Percentiles rank a stretch among this genome's conserved stretches.
Conservation (phyloP, 345 rosid genomes). For the Jatropha curcas region DNA sequence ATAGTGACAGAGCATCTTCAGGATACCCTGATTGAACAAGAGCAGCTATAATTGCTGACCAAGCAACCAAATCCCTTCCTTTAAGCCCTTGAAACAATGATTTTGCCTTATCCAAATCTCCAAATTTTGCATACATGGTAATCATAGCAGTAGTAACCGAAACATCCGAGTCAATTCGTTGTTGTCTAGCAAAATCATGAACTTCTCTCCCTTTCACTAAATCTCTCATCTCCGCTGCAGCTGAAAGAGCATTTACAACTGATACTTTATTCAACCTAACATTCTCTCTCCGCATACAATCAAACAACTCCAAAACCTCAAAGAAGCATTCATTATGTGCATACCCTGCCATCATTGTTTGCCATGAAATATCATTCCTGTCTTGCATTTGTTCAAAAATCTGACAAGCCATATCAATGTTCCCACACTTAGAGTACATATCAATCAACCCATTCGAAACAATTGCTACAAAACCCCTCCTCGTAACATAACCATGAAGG, state of each 20-base stretch:
- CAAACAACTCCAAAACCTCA: constrained; percentile 49
- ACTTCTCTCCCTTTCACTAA: constrained; percentile 41
- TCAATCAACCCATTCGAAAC: constrained; percentile 57
- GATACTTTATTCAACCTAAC: constrained; percentile 45
- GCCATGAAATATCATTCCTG: constrained; percentile 44
- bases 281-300: constrained; percentile 31
- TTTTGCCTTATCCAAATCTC: constrained; percentile 42
- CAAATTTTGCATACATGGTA: constrained; percentile 61
- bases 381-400: constrained; percentile 39
- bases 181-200: constrained; percentile 35
- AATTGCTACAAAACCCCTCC: constrained; percentile 37
- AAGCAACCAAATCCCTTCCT: constrained; percentile 50
- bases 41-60: constrained; percentile 58
- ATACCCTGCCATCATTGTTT: constrained; percentile 62
- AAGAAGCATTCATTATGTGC: constrained; percentile 41
- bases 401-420: constrained; percentile 36
- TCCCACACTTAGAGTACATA: constrained; percentile 49
- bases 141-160: constrained; percentile 50
- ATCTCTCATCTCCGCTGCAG: constrained; percentile 50
- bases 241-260: constrained; percentile 43
- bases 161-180: constrained; percentile 43
- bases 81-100: constrained; percentile 35
- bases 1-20: constrained; percentile 47
- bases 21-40: constrained; percentile 54
- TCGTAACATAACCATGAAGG: constrained; percentile 52